These are phyloP conservation scores for Termitomyces sp. DNA, from an alignment of 768 basidiomycete species.

Conservation along the genomic window DNA sequence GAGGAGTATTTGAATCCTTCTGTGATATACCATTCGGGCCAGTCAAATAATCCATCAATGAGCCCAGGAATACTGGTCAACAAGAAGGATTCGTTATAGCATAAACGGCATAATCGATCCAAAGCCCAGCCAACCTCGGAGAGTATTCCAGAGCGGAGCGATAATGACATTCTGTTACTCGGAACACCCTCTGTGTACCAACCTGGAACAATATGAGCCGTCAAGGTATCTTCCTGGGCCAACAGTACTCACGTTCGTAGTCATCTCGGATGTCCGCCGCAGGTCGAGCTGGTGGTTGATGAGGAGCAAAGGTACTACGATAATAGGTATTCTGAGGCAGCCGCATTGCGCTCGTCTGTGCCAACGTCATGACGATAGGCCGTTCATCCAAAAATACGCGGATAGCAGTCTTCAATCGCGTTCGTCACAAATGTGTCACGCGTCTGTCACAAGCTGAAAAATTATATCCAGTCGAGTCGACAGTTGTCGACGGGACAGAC, in stretches of 20 bases:
- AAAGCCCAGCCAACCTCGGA: conserved; percentile 87
- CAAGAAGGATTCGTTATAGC: conserved; percentile 71
- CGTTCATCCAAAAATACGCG: neutral
- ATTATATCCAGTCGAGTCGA: neutral
- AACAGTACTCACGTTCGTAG: conserved; percentile 57
- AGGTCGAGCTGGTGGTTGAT: conserved; percentile 18
- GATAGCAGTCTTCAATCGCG: conserved; percentile 13
- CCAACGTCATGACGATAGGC: conserved; percentile 5
- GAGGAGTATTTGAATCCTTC: conserved; percentile 48
- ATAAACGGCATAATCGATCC: conserved; percentile 77
- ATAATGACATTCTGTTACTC: conserved; percentile 87
- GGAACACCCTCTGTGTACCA: conserved; percentile 82
- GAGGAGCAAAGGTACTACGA: conserved; percentile 20
- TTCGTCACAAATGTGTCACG: conserved; percentile 14
- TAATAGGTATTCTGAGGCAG: conserved; percentile 21
- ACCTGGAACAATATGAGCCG: conserved; percentile 34
- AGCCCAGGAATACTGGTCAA: conserved; percentile 72
- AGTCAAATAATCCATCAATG: conserved; percentile 78
- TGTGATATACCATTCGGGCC: conserved; percentile 79
- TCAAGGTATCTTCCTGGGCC: conserved; percentile 4
- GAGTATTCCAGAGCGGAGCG: conserved; percentile 77
- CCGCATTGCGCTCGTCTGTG: conserved; percentile 9
- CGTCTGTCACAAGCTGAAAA: conserved; percentile 3
- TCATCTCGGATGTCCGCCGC: conserved; percentile 58
- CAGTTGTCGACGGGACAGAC: too few relatives aligned